Conservation (phyloP, 371 early-diverging fungal species). For the Mucor sp. region DNA sequence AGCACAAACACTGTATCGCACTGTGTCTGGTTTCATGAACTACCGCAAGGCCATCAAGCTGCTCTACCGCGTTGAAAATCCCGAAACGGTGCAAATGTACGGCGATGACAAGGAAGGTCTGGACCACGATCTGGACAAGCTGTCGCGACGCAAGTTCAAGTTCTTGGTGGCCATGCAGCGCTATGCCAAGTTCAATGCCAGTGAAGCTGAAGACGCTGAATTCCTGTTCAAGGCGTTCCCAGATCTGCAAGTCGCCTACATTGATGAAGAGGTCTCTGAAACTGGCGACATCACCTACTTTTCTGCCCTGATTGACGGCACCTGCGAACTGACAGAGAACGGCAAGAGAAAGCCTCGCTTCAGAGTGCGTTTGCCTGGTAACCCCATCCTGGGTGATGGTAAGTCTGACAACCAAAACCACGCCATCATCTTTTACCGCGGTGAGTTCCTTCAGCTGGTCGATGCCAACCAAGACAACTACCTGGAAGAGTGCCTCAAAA, state of each 20-base stretch:
- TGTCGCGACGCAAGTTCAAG: constrained; percentile 79
- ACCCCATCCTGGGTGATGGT: constrained; percentile 90
- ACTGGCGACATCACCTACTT: constrained; percentile 63
- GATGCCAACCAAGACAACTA: constrained; percentile 96
- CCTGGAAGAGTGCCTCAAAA: constrained; percentile 87
- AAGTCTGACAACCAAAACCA: constrained; percentile 93
- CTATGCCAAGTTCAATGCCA: constrained; percentile 71
- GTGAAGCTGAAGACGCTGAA: constrained; percentile 80
- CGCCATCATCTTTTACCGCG: constrained; percentile 83
- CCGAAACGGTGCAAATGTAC: constrained; percentile 68
- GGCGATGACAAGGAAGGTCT: constrained; percentile 64
- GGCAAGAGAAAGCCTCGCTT: constrained; percentile 76
- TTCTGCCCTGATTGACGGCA: constrained; percentile 79
- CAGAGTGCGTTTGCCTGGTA: constrained; percentile 83
- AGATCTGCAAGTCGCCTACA: constrained; percentile 79
- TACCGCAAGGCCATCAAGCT: constrained; percentile 84
- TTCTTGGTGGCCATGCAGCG: constrained; percentile 92
- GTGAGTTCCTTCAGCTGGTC: constrained; percentile 83
- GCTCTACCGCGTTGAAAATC: constrained; percentile 82
- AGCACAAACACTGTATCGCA: constrained; percentile 88
- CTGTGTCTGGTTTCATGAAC: constrained; percentile 90
- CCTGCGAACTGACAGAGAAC: constrained; percentile 61
- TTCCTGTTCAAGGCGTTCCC: constrained; percentile 80
- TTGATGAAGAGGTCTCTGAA: constrained; percentile 69
- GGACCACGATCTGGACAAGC: constrained; percentile 69